Conservation (phyloP, 768 basidiomycete species). For the Tricholoma matsutake region DNA sequence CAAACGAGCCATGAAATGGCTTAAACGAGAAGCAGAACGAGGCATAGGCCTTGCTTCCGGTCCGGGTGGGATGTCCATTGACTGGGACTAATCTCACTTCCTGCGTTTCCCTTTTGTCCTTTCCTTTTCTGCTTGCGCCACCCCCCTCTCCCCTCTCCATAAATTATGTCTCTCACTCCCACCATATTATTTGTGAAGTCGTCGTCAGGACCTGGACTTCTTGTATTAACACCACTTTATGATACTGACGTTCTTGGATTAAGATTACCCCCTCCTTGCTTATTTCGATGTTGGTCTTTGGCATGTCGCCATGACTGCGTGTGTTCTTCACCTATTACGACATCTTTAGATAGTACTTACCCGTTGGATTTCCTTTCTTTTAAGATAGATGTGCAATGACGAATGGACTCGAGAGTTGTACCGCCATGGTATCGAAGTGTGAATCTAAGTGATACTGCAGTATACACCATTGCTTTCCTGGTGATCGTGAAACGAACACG, state of each 20-base stretch:
- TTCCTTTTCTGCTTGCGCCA: conserved; percentile 7
- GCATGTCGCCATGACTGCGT: neutral
- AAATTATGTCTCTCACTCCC: neutral
- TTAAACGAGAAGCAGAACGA: conserved; percentile 72
- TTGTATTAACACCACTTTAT: neutral
- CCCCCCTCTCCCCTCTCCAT: conserved; percentile 2
- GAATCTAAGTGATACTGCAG: too few relatives aligned
- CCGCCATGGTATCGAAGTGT: neutral
- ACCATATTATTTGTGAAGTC: neutral
- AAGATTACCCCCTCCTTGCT: neutral
- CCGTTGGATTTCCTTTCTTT: conserved; percentile 17
- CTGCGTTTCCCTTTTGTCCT: conserved; percentile 1
- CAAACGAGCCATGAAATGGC: conserved; percentile 78
- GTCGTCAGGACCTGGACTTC: conserved; percentile 6
- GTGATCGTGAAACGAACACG: too few relatives aligned
- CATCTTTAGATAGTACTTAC: neutral
- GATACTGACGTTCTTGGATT: conserved; percentile 4
- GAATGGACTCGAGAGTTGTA: neutral
- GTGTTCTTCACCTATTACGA: neutral
- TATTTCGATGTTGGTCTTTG: neutral
- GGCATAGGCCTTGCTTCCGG: conserved; percentile 69
- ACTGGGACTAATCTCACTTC: conserved; percentile 62
- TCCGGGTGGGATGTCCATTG: conserved; percentile 71
- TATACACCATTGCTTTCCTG: too few relatives aligned
- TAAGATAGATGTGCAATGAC: conserved; percentile 5